phyloP scores from a whole-genome alignment of 805 yeast species.

The Suhomyces sp. region DNA sequence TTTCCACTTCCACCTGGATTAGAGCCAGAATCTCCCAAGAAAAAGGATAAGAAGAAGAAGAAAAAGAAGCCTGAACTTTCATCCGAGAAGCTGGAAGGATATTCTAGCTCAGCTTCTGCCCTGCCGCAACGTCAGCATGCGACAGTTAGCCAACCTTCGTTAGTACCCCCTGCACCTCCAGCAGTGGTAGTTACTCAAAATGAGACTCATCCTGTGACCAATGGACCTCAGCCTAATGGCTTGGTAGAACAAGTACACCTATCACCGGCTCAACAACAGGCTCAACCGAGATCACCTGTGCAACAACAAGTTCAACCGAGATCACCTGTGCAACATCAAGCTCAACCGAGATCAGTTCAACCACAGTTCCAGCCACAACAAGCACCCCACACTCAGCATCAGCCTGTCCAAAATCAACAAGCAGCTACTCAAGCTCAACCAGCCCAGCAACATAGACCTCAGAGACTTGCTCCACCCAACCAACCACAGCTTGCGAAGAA shows the following conservation, averaged over 20 bases:
- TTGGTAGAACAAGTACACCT: not conserved
- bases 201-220: not conserved
- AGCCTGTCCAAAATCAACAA: not conserved
- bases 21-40: constrained; percentile 10
- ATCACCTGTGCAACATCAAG: not conserved
- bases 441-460: not conserved
- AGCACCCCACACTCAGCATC: not conserved
- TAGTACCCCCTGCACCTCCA: not conserved
- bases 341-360: not conserved
- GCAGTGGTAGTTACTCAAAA: not conserved
- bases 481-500: not conserved
- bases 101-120: not conserved
- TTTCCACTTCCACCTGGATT: constrained; percentile 10
- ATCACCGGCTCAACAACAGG: not conserved
- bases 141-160: not conserved
- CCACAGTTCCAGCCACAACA: not conserved
- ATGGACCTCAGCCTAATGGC: not conserved
- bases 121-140: not conserved
- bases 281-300: not conserved
- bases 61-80: constrained; percentile 7
- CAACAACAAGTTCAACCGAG: not conserved
- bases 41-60: constrained; percentile 12
- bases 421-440: not conserved
- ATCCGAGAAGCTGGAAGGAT: not conserved
- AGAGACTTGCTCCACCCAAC: not conserved